These are phyloP conservation scores for Pleurotus sapidus DNA, from an alignment of 768 basidiomycete genomes.

Conservation along the genomic window DNA sequence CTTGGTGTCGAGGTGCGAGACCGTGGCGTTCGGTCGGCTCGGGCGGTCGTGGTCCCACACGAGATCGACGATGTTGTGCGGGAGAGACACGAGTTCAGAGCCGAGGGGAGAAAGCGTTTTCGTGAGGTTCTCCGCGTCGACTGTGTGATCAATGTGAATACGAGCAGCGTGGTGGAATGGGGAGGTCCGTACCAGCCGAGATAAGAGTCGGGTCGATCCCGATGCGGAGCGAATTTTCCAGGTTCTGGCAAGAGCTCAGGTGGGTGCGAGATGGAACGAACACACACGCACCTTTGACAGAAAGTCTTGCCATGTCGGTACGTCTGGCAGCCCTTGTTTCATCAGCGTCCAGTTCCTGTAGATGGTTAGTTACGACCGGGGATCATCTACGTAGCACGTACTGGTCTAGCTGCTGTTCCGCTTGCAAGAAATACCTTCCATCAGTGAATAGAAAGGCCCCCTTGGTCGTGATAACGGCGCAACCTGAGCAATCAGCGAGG, in stretches of 20 bases:
- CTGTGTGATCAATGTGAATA: constrained; percentile 25
- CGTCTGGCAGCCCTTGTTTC: constrained; percentile 88
- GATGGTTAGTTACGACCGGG: background rate
- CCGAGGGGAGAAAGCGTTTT: constrained; percentile 50
- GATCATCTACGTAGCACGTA: constrained; percentile 26
- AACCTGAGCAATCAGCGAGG: constrained; percentile 9
- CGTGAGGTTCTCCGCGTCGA: constrained; percentile 61
- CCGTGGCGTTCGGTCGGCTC: constrained; percentile 57
- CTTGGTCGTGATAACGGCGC: constrained; percentile 26
- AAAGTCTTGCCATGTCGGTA: constrained; percentile 90
- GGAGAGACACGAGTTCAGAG: constrained; percentile 67
- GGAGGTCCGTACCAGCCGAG: constrained; percentile 46
- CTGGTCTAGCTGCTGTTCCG: constrained; percentile 84
- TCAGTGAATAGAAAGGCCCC: constrained; percentile 90
- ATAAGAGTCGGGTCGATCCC: constrained; percentile 85
- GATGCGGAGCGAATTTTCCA: constrained; percentile 60
- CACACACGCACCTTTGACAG: constrained; percentile 57
- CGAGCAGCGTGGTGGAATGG: background rate
- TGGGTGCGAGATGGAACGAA: background rate
- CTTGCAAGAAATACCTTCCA: constrained; percentile 94
- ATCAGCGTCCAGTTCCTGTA: constrained; percentile 87
- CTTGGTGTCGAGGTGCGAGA: constrained; percentile 70
- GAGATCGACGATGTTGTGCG: constrained; percentile 72
- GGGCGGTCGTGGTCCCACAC: constrained; percentile 76
- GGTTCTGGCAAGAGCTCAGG: constrained; percentile 38